Conservation (phyloP, 768 basidiomycete species). For the Mycena maculata region DNA sequence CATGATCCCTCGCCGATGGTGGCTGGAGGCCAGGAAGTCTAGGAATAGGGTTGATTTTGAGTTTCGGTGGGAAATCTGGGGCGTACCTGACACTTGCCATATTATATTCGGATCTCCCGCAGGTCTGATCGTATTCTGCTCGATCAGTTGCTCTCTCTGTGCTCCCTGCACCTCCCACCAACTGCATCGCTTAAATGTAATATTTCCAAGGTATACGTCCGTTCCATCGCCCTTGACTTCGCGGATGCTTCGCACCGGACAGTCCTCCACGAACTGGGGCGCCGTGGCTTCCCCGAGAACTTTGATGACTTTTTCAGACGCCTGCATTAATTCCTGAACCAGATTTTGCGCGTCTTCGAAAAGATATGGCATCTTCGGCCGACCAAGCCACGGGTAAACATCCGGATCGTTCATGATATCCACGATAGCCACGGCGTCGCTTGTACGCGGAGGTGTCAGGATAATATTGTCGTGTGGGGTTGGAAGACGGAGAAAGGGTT, state of each 20-base stretch:
- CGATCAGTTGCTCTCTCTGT: constrained; percentile 33
- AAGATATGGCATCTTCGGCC: constrained; percentile 64
- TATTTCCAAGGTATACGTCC: constrained; percentile 63
- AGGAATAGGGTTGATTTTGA: background rate
- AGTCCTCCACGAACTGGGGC: constrained; percentile 41
- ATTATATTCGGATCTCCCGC: constrained; percentile 64
- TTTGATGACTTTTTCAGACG: background rate
- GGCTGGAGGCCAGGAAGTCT: constrained; percentile 72
- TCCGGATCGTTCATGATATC: constrained; percentile 58
- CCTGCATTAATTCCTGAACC: background rate
- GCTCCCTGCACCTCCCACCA: constrained; percentile 46
- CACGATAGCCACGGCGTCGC: constrained; percentile 51
- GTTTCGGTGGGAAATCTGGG: too few relatives aligned
- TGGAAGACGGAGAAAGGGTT: constrained; percentile 66
- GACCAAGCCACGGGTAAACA: constrained; percentile 57
- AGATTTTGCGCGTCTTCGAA: constrained; percentile 14
- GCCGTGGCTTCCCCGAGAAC: background rate
- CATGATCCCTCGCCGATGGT: constrained; percentile 82
- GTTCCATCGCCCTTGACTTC: constrained; percentile 65
- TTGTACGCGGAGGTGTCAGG: constrained; percentile 62
- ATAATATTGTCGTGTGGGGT: constrained; percentile 61
- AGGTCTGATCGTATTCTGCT: constrained; percentile 54
- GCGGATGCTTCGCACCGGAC: constrained; percentile 62
- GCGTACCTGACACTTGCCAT: constrained; percentile 72
- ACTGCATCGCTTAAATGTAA: constrained; percentile 40